Evolutionary conservation across 108 stramenopile species (phyloP).

Genomic region (Fistulifera solaris): DNA sequence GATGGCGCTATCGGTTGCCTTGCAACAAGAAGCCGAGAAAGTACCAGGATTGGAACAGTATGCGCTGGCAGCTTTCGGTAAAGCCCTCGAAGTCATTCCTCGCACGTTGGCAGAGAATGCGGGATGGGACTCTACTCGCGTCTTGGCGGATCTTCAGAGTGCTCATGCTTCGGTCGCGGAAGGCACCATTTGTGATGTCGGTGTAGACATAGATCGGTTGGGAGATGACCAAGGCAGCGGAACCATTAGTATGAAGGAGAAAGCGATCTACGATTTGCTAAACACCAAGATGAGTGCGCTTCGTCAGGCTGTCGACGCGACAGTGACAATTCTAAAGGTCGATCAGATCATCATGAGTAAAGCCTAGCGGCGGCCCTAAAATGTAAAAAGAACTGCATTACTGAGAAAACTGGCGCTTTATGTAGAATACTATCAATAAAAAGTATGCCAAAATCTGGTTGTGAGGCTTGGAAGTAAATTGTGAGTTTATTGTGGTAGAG

Average conservation of each 20-base stretch:
- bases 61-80: slow-evolving; percentile 94
- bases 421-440: too few species aligned
- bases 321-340: slow-evolving; percentile 91
- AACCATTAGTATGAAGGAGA: slow-evolving; percentile 36
- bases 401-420: background rate
- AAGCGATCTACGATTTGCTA: slow-evolving; percentile 68
- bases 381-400: slow-evolving; percentile 9
- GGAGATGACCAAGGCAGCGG: slow-evolving; percentile 9
- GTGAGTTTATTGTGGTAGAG: too few species aligned
- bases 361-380: slow-evolving; percentile 91
- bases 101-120: slow-evolving; percentile 94
- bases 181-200: slow-evolving; percentile 31
- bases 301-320: slow-evolving; percentile 91
- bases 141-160: slow-evolving; percentile 78
- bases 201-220: slow-evolving; percentile 80
- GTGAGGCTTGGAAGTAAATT: too few species aligned
- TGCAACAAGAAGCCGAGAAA: slow-evolving; percentile 76
- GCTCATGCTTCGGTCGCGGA: slow-evolving; percentile 83
- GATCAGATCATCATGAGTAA: slow-evolving; percentile 99
- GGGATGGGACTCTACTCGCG: slow-evolving; percentile 81
- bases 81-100: slow-evolving; percentile 93
- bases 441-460: too few species aligned
- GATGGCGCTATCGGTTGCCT: slow-evolving; percentile 81
- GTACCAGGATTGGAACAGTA: slow-evolving; percentile 97
- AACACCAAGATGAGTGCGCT: slow-evolving; percentile 83